A percentile compares a stretch with the other conserved stretches of the same genome.
These are phyloP conservation scores for Colletotrichum godetiae DNA, from an alignment of 2,329 filamentous ascomycete species.

Conservation along the genomic window DNA sequence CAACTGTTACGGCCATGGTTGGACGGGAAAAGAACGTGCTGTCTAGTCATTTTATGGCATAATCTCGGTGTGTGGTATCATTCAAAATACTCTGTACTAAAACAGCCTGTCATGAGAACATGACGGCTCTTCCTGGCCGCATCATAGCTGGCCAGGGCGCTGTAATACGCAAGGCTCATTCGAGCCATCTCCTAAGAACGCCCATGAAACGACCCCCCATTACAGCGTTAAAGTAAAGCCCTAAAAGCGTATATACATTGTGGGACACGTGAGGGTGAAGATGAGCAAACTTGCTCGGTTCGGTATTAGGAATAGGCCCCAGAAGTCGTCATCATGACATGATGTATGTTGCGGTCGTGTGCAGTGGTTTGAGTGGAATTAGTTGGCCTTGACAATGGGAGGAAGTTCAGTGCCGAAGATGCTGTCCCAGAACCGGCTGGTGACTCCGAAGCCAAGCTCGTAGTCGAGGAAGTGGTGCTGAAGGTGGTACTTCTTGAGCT, in stretches of 20 bases:
- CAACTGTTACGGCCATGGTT: slow-evolving; percentile 4
- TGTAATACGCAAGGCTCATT: slow-evolving; percentile 25
- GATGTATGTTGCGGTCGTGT: slow-evolving; percentile 1
- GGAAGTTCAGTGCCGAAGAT: slow-evolving; percentile 89
- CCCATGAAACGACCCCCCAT: slow-evolving; percentile 28
- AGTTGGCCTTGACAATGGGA: slow-evolving; percentile 50
- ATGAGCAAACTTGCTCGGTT: slow-evolving; percentile 13
- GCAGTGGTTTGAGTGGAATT: slow-evolving; percentile 10
- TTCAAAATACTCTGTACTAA: slow-evolving; percentile 32
- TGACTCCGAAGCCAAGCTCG: slow-evolving; percentile 96
- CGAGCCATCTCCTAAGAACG: slow-evolving; percentile 20
- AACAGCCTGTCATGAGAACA: slow-evolving; percentile 27
- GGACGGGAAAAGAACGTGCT: slow-evolving; percentile 5
- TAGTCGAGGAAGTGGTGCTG: slow-evolving; percentile 98
- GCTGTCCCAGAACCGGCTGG: slow-evolving; percentile 93
- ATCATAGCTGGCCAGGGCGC: slow-evolving; percentile 14
- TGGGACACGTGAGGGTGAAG: slow-evolving; percentile 15
- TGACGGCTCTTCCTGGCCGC: slow-evolving; percentile 27
- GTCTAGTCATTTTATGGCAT: slow-evolving; percentile 23
- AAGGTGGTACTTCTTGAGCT: slow-evolving; percentile 97
- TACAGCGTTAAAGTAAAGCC: slow-evolving; percentile 25
- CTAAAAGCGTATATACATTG: slow-evolving; percentile 30
- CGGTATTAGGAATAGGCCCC: slow-evolving; percentile 27
- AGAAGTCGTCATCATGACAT: slow-evolving; percentile 24
- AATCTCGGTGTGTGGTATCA: slow-evolving; percentile 28